These are phyloP conservation scores for Cercophora scortea DNA, from an alignment of 495 filamentous ascomycete genomes.

Conservation along the genomic window DNA sequence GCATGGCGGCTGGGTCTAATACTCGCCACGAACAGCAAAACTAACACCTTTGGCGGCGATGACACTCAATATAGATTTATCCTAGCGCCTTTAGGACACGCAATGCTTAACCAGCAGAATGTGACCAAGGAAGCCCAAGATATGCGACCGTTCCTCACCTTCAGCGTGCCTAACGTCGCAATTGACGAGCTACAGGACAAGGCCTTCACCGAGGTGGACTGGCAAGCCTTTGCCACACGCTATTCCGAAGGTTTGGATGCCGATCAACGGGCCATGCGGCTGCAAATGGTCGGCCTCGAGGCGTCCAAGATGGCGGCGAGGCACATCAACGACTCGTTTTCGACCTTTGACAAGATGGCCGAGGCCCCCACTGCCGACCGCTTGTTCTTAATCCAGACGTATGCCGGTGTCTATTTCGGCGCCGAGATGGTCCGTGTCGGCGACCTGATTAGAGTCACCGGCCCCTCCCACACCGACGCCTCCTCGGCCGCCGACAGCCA, in stretches of 20 bases:
- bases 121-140: constrained; percentile 22
- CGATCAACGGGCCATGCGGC: constrained; percentile 4
- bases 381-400: constrained; percentile 3
- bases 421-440: constrained; percentile 33
- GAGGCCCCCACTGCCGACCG: constrained; percentile 9
- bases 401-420: constrained; percentile 34
- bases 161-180: constrained; percentile 28
- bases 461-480: too few species aligned
- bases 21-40: constrained; percentile 12
- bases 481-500: constrained; percentile 8
- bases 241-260: constrained; percentile 9
- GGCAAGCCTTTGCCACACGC: constrained; percentile 14
- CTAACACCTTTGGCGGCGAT: neutral
- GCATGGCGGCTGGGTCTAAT: constrained; percentile 34
- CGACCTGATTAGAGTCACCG: constrained; percentile 30
- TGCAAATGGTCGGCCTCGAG: constrained; percentile 29
- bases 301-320: constrained; percentile 37
- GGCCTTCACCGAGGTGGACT: constrained; percentile 20
- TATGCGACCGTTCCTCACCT: constrained; percentile 41
- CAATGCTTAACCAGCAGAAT: constrained; percentile 8
- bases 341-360: constrained; percentile 26
- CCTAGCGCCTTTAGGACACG: constrained; percentile 22
- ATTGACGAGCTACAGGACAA: constrained; percentile 15
- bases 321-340: constrained; percentile 33
- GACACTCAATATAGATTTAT: constrained; percentile 15